Evolutionary conservation across 2,329 filamentous ascomycete species (phyloP), one percentile per base, ranked within the genome.

Genomic region (Trichoderma atrobrunneum): DNA sequence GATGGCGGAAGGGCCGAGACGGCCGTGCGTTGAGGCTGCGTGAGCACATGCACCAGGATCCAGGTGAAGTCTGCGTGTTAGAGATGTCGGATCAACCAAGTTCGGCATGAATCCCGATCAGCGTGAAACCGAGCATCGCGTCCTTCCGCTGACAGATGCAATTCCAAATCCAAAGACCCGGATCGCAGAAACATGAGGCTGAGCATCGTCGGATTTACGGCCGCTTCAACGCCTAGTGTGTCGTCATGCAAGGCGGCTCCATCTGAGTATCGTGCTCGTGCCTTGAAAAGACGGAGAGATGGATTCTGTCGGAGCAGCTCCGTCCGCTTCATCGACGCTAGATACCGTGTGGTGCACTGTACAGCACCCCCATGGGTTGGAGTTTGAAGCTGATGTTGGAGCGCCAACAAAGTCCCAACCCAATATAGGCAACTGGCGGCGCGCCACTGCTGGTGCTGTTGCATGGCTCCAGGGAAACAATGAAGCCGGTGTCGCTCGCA

Each of bases 161-260:
- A 48, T 43, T 63, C 60, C 61, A 64, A 48, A 30, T 48, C 36
- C 61, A 24, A 66, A n/a, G 3, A 39, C 28, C 7, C 16, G 30
- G 11, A 34, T 60, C 18, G 1, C 48, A 7, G 21, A 48, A 12
- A 5, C 26, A 18, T 12, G 32, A 67, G 64, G 32, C 64, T 39
- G 64, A 65, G 62, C 62, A 62, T 26, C 30, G 34, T 18, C 54
- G 59, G 11, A 8, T 26, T 61, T 24, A 36, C 32, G 59, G 24
- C 18, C 39, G 16, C 18, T 28, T 14, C 24, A 30, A 16, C n/a
- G 16, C 51, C 26, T 43, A 67, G 54, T 30, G 65, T 62, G 57
- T 70, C 67, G 67, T 62, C 67, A 70, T 70, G 56, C 64, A 57
- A 59, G n/a, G 21, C 16, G 56, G n/a, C 12, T 39, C 59, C n/a